These are phyloP conservation scores for Oryza meyeriana DNA, from an alignment of 176 grass and related monocot species.

Conservation along the genomic window DNA sequence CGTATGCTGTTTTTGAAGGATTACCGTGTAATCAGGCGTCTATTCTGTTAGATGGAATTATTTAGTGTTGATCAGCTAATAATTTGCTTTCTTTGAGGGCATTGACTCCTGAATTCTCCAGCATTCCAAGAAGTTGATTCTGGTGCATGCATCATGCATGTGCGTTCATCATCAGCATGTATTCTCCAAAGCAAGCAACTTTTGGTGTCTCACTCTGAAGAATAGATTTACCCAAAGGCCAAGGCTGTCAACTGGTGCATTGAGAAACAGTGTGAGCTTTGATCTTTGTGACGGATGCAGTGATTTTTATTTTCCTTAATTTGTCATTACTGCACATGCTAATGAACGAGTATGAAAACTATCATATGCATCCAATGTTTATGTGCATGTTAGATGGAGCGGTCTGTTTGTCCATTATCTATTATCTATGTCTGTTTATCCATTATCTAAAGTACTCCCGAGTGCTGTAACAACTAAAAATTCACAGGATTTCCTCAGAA, in stretches of 20 bases:
- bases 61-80: not conserved
- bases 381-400: not conserved
- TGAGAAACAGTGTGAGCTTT: not conserved
- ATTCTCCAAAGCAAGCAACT: not conserved
- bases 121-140: not conserved
- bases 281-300: not conserved
- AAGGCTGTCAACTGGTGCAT: not conserved
- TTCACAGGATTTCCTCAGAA: too few species aligned
- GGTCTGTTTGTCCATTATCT: too few species aligned
- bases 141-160: not conserved
- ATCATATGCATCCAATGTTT: not conserved
- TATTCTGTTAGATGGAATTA: not conserved
- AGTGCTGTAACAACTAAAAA: too few species aligned
- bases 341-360: not conserved
- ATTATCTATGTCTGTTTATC: too few species aligned
- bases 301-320: not conserved
- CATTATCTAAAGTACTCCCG: too few species aligned
- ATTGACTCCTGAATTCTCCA: not conserved
- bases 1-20: not conserved
- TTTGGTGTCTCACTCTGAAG: not conserved
- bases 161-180: not conserved
- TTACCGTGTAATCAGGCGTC: not conserved
- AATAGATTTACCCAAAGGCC: not conserved
- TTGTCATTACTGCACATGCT: not conserved
- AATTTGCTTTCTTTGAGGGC: not conserved